Base-by-base conservation (phyloP, 768 basidiomycete genomes). In the Tephrocybe sp. region DNA sequence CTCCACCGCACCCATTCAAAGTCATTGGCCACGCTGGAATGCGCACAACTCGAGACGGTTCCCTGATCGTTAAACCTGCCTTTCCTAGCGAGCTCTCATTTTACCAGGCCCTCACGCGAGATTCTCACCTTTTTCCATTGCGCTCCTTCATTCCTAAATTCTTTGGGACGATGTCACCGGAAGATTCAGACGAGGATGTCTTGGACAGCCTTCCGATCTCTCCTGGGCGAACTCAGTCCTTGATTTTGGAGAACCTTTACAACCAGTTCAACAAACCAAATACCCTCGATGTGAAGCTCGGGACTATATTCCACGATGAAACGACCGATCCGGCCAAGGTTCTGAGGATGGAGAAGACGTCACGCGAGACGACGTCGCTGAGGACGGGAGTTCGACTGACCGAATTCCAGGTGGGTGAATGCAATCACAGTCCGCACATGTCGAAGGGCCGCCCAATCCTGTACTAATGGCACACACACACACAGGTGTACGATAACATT, bases 271-370 rank as follows among this genome's bases (percentile, higher is more conserved):
- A 66, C 38, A 85, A 84, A 62, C 94, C 95, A 2, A 92, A 89
- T 57, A 79, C 94, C 50, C 72, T 98, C 20, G 96, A 98, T 63
- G 75, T 92, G 65, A 98, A 98, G 66, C 85, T 98, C 16, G 96
- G 96, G 1, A 94, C 87, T 0, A 73, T 87, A 1, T 76, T 98
- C n/a, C 88, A 89, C 57, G 92, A 89, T 46, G 78, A 85, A 14
- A 61, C 61, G 7, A 77, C 87, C 4, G 65, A 76, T 0, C 73
- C 78, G 2, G 90, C 87, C 46, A 98, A 98, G 71, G 76, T 79
- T 51, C 77, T 70, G 34, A 80, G 89, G 23, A 94, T 94, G 93
- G 70, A 78, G 52, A 77, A 79, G 59, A 75, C 77, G 1, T 91
- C 92, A 0, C 72, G 69, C 17, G 68, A 77, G 14, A 85, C 89